Percentiles rank a stretch among this genome's conserved stretches.
Conservation (phyloP, 768 basidiomycete genomes). For the Favolaschia claudopus region DNA sequence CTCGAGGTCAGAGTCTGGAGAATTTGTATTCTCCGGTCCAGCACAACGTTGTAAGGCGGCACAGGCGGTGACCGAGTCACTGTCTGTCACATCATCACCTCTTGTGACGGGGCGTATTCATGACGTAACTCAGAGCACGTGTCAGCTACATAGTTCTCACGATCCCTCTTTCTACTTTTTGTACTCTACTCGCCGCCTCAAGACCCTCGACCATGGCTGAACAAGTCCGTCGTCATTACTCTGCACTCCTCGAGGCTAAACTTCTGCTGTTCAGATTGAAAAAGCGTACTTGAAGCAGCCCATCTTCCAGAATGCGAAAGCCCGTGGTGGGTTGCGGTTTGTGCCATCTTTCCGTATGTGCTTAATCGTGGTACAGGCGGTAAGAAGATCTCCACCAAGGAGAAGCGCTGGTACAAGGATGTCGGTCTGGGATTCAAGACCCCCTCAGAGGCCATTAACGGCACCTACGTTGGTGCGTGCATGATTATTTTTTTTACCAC, state of each 20-base stretch:
- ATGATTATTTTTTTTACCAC: not conserved
- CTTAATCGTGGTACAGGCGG: constrained; percentile 55
- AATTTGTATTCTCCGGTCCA: too few relatives aligned
- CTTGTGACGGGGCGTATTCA: too few relatives aligned
- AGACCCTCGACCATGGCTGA: constrained; percentile 28
- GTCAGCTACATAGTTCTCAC: too few relatives aligned
- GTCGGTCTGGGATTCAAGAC: constrained; percentile 98
- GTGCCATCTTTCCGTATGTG: constrained; percentile 7
- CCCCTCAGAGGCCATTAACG: constrained; percentile 92
- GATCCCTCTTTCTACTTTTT: too few relatives aligned
- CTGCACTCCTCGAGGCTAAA: not conserved
- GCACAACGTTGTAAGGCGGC: too few relatives aligned
- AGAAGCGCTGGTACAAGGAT: constrained; percentile 99
- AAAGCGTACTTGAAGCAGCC: constrained; percentile 98
- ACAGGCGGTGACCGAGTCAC: too few relatives aligned
- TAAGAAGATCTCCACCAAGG: constrained; percentile 93
- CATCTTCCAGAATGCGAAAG: constrained; percentile 97
- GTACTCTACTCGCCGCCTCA: constrained; percentile 9
- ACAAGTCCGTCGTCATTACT: constrained; percentile 31
- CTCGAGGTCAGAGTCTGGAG: too few relatives aligned
- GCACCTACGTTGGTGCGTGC: constrained; percentile 91
- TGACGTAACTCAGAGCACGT: too few relatives aligned
- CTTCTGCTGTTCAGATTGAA: constrained; percentile 70
- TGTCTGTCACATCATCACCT: too few relatives aligned
- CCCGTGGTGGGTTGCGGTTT: constrained; percentile 71